Percentiles rank a stretch among this genome's conserved stretches.
These are phyloP conservation scores for Trichoderma sp. DNA, from an alignment of 2,329 filamentous ascomycete genomes.

Conservation along the genomic window DNA sequence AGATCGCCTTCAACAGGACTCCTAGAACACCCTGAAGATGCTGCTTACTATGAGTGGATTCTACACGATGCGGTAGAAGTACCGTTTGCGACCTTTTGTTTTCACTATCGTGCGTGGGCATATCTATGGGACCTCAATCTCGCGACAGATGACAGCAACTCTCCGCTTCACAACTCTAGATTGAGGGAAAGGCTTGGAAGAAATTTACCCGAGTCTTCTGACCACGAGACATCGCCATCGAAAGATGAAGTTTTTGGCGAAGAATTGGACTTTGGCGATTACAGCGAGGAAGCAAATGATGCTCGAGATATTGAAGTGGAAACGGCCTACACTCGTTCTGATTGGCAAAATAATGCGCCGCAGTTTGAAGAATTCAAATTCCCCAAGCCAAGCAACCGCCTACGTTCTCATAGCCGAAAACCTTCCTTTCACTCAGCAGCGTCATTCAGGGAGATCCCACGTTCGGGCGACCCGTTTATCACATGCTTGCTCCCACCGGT, in stretches of 20 bases:
- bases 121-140: constrained; percentile 52
- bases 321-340: too few species aligned
- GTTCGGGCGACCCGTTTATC: neutral
- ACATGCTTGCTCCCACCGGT: neutral
- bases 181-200: neutral
- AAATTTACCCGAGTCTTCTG: neutral
- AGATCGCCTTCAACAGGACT: constrained; percentile 57
- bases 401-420: neutral
- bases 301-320: neutral
- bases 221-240: neutral
- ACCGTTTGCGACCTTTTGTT: constrained; percentile 56
- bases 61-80: constrained; percentile 53
- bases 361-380: neutral
- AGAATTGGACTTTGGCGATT: neutral
- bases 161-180: neutral
- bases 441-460: neutral
- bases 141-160: constrained; percentile 38
- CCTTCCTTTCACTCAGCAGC: neutral
- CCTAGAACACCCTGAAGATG: constrained; percentile 52
- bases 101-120: constrained; percentile 58
- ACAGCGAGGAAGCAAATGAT: neutral
- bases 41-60: constrained; percentile 54
- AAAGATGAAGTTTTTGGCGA: neutral
- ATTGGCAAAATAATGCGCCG: neutral
- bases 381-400: neutral